Conservation (phyloP, 1,139 yeast species). For the Zhuliangozyma blackwelliae region DNA sequence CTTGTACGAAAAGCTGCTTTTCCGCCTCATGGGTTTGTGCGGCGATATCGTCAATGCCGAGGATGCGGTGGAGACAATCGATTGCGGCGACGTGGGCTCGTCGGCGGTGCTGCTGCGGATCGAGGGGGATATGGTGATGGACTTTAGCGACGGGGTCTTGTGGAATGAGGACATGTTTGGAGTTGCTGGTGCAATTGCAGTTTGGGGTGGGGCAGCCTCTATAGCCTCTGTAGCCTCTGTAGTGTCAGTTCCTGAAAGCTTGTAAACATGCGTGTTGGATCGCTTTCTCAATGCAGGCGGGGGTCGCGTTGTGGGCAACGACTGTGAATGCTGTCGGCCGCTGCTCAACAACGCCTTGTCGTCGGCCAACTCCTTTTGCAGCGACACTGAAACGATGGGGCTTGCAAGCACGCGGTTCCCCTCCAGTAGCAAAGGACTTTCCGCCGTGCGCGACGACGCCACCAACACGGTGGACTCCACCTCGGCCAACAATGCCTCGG, state of each 20-base stretch:
- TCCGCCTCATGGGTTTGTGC: slow-evolving; percentile 3
- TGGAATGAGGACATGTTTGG: slow-evolving; percentile 9
- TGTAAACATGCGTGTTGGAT: slow-evolving; percentile 20
- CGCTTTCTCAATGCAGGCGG: slow-evolving; percentile 15
- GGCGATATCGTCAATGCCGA: slow-evolving; percentile 10
- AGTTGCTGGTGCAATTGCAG: slow-evolving; percentile 11
- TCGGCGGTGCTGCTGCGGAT: slow-evolving; percentile 13
- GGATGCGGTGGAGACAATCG: slow-evolving; percentile 12
- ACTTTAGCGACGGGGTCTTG: slow-evolving; percentile 34
- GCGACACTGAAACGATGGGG: slow-evolving; percentile 31
- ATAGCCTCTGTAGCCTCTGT: too few species aligned
- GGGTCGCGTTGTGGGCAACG: slow-evolving; percentile 22
- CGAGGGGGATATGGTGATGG: slow-evolving; percentile 39
- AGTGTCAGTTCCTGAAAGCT: slow-evolving; percentile 4
- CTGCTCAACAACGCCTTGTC: slow-evolving; percentile 3
- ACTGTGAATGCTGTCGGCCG: slow-evolving; percentile 31
- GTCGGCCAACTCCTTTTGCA: slow-evolving; percentile 2
- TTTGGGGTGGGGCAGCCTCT: neutral
- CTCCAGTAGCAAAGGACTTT: neutral
- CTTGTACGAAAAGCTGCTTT: slow-evolving; percentile 10
- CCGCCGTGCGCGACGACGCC: neutral
- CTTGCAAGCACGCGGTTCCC: slow-evolving; percentile 30
- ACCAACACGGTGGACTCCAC: neutral
- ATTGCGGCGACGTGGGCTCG: slow-evolving; percentile 17
- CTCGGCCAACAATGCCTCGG: neutral